Evolutionary conservation across 148 eudicot genomes (phyloP).

Genomic region (Hydrangea macrophylla): DNA sequence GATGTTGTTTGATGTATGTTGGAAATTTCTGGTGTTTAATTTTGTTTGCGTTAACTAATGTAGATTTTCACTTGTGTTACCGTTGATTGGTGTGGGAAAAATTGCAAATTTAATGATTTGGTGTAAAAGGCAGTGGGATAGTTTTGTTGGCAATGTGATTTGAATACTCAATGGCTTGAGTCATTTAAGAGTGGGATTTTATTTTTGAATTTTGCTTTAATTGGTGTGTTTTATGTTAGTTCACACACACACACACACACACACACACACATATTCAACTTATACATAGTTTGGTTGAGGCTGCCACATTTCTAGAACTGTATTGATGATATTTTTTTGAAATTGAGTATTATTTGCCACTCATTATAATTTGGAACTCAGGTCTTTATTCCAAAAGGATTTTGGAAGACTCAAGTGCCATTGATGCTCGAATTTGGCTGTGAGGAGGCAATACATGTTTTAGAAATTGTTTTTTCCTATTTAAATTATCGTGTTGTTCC

Average conservation of each 20-base stretch:
- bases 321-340: not conserved
- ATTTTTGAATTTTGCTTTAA: no score
- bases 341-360: not conserved
- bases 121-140: not conserved
- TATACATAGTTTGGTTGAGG: not conserved
- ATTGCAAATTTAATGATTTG: not conserved
- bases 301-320: not conserved
- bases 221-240: not conserved
- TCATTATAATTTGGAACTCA: not conserved
- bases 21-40: not conserved
- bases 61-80: not conserved
- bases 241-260: no score
- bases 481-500: no score
- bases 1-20: not conserved
- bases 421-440: not conserved
- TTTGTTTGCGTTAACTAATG: not conserved
- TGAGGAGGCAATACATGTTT: not conserved
- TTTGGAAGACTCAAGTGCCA: not conserved
- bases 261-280: not conserved
- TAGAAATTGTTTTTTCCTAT: no score
- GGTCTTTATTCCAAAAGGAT: not conserved
- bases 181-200: no score
- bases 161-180: no score
- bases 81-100: not conserved
- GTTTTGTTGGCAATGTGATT: not conserved